A percentile compares a stretch with the other conserved stretches of the same genome.
Evolutionary conservation across 768 basidiomycete species (phyloP).

Genomic region (Kwoniella mangroviensis): DNA sequence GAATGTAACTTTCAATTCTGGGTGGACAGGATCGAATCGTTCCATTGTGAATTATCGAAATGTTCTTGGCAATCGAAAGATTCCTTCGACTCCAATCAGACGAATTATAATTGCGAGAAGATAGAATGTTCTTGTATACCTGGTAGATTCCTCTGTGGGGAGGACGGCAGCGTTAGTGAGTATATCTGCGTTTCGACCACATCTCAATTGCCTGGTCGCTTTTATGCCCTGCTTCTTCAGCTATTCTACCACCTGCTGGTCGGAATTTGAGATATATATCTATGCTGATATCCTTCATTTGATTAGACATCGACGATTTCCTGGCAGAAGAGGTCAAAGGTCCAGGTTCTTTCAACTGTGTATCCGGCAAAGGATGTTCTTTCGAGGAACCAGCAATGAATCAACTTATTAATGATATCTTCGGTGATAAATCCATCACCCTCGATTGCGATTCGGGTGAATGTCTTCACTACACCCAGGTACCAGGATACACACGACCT

Average conservation of each 20-base stretch:
- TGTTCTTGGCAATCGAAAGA: constrained; percentile 62
- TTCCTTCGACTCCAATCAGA: constrained; percentile 64
- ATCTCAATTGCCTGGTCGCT: background rate
- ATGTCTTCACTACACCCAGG: constrained; percentile 89
- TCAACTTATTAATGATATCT: constrained; percentile 85
- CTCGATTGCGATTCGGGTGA: constrained; percentile 86
- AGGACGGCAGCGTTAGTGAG: constrained; percentile 88
- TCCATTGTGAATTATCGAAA: constrained; percentile 83
- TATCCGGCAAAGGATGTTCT: constrained; percentile 71
- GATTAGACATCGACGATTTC: constrained; percentile 88
- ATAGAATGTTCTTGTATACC: constrained; percentile 94
- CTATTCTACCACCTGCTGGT: no score
- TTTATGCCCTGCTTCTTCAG: no score
- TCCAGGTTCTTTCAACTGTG: constrained; percentile 84
- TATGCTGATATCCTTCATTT: constrained; percentile 1
- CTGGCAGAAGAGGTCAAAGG: constrained; percentile 86
- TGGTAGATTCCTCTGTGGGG: constrained; percentile 90
- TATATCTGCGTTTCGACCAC: constrained; percentile 23
- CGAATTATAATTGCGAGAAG: constrained; percentile 77
- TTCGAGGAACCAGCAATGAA: constrained; percentile 99
- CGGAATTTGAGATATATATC: background rate
- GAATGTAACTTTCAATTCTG: constrained; percentile 97
- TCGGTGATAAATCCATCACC: constrained; percentile 88
- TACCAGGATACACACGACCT: constrained; percentile 90
- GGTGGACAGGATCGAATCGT: constrained; percentile 91